phyloP scores from a whole-genome alignment of 164 flowering plant species.

The Umbilicus rupestris region DNA sequence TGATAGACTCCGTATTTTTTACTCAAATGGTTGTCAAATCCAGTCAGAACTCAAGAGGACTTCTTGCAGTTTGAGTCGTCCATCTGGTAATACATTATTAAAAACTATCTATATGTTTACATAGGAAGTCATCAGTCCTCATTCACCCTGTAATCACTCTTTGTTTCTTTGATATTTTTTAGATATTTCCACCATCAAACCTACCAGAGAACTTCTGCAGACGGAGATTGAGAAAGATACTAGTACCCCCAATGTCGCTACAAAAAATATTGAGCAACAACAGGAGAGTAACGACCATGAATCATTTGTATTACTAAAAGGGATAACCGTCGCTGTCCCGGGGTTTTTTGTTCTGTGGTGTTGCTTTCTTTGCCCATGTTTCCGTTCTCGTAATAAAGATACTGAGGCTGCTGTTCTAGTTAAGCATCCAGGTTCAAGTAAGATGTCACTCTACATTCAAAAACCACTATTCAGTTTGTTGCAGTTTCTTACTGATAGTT shows the following conservation, averaged over 20 bases:
- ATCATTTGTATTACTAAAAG: background rate
- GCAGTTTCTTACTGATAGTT: background rate
- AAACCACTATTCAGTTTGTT: background rate
- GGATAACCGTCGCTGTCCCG: background rate
- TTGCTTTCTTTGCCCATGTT: constrained; percentile 4
- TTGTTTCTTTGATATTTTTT: background rate
- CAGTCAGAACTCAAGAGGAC: background rate
- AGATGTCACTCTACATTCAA: background rate
- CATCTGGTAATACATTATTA: background rate
- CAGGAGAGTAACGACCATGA: background rate
- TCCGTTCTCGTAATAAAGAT: constrained; percentile 7
- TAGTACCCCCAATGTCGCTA: background rate
- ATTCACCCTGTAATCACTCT: background rate
- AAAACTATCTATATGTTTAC: background rate
- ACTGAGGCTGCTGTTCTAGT: constrained; percentile 8
- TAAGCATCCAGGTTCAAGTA: constrained; percentile 4
- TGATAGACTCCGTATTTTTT: background rate
- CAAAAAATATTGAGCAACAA: background rate
- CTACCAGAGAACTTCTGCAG: background rate
- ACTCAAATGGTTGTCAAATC: background rate
- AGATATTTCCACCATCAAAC: background rate
- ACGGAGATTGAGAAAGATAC: background rate
- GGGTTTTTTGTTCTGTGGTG: constrained; percentile 1
- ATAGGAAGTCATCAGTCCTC: background rate
- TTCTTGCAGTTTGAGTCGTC: background rate